A percentile compares a stretch with the other conserved stretches of the same genome.
phyloP scores from a whole-genome alignment of 75 land plant species.

The Pinus tabuliformis region DNA sequence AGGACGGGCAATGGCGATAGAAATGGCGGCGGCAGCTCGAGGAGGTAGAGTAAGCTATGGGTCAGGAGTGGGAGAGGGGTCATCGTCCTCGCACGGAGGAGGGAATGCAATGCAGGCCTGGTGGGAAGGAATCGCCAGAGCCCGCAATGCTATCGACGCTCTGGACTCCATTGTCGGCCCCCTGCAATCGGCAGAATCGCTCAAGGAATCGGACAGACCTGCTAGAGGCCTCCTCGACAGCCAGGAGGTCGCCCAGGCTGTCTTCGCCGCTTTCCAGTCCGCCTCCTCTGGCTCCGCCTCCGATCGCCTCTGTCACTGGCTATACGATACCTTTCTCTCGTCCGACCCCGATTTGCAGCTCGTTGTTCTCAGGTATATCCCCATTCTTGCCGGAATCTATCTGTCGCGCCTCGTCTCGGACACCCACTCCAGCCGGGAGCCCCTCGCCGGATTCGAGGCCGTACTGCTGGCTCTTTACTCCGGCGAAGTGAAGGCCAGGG shows the following conservation, averaged over 20 bases:
- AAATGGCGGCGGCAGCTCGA: no score
- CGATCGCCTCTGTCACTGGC: slow-evolving; percentile 94
- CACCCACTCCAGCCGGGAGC: slow-evolving; percentile 1
- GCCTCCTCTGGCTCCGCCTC: slow-evolving; percentile 75
- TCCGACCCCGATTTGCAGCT: slow-evolving; percentile 40
- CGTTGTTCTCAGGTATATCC: slow-evolving; percentile 38
- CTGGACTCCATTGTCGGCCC: slow-evolving; percentile 6
- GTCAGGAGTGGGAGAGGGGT: no score
- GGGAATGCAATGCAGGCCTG: slow-evolving; percentile 1
- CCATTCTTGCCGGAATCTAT: slow-evolving; percentile 41
- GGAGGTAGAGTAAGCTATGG: no score
- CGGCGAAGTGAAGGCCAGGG: slow-evolving; percentile 35
- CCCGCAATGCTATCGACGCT: slow-evolving; percentile 59
- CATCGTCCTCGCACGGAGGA: no score
- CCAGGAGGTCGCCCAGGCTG: slow-evolving; percentile 39
- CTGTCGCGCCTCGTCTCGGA: slow-evolving; percentile 22
- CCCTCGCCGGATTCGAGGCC: slow-evolving; percentile 59
- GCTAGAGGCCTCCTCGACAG: slow-evolving; percentile 76
- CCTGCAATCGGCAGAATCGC: background rate
- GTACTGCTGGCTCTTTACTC: slow-evolving; percentile 48
- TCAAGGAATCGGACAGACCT: slow-evolving; percentile 87
- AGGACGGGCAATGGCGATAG: no score
- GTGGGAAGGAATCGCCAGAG: slow-evolving; percentile 8
- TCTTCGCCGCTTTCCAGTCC: slow-evolving; percentile 43
- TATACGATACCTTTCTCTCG: slow-evolving; percentile 86